Conservation (phyloP, 495 filamentous ascomycete species). For the Lasiosphaeriaceae sp. region DNA sequence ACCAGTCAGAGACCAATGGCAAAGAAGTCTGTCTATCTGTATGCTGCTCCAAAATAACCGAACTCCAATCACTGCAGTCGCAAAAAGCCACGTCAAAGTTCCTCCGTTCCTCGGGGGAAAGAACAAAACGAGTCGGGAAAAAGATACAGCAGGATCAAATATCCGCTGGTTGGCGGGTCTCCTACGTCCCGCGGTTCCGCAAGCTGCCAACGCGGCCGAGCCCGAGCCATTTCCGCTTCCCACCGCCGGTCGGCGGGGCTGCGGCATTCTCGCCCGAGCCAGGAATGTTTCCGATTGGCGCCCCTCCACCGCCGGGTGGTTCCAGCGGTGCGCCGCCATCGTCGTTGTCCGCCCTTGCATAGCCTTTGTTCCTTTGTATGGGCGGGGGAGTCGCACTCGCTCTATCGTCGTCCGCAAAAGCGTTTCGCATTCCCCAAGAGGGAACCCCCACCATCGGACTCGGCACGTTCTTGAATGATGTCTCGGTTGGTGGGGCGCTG, state of each 20-base stretch:
- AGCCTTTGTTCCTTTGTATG: constrained; percentile 37
- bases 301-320: neutral
- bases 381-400: constrained; percentile 44
- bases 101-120: too few species aligned
- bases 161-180: too few species aligned
- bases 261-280: neutral
- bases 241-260: constrained; percentile 1
- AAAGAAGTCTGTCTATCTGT: too few species aligned
- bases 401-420: constrained; percentile 26
- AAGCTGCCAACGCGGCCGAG: constrained; percentile 32
- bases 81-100: too few species aligned
- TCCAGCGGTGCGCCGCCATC: constrained; percentile 19
- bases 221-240: constrained; percentile 37
- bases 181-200: constrained; percentile 14
- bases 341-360: constrained; percentile 15
- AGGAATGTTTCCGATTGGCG: neutral
- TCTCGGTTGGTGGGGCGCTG: constrained; percentile 32
- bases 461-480: constrained; percentile 25
- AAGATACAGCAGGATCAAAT: too few species aligned
- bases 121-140: too few species aligned
- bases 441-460: constrained; percentile 24
- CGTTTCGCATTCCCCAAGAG: constrained; percentile 25
- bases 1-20: too few species aligned
- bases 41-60: too few species aligned
- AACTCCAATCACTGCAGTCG: too few species aligned